Evolutionary conservation across 2,329 filamentous ascomycete species (phyloP).

Genomic region (Lachnum nothofagi): DNA sequence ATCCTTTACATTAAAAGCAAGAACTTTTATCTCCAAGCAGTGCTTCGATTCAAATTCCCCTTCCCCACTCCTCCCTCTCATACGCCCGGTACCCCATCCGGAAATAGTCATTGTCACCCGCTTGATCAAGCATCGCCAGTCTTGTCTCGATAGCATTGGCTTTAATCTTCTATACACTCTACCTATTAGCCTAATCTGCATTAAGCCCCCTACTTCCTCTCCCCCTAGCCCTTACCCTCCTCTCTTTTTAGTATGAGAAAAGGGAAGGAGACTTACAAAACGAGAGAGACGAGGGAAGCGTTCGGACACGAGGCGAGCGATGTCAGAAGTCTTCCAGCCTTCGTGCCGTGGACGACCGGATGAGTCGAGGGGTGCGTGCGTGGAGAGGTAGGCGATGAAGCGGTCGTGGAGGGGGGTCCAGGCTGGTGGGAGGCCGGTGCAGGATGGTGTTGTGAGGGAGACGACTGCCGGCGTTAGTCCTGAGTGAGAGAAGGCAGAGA

Average conservation of each 20-base stretch:
- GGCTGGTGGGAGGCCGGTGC: constrained; percentile 17
- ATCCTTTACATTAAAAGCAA: no score
- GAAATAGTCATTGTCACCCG: constrained; percentile 26
- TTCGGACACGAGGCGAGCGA: constrained; percentile 14
- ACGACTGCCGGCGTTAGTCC: constrained; percentile 2
- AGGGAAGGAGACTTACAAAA: constrained; percentile 14
- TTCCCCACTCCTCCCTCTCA: constrained; percentile 21
- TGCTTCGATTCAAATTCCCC: constrained; percentile 12
- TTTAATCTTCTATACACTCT: constrained; percentile 13
- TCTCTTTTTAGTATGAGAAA: background rate
- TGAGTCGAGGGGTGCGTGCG: constrained; percentile 24
- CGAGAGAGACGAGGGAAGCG: constrained; percentile 21
- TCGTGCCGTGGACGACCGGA: constrained; percentile 16
- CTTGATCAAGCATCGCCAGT: constrained; percentile 20
- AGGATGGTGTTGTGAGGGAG: constrained; percentile 17
- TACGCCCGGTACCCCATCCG: constrained; percentile 24
- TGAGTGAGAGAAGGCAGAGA: background rate
- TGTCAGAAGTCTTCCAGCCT: constrained; percentile 23
- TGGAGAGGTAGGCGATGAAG: constrained; percentile 28
- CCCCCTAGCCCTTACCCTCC: constrained; percentile 4
- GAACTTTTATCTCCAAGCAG: background rate
- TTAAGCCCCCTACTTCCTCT: background rate
- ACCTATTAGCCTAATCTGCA: no score
- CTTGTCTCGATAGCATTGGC: constrained; percentile 22
- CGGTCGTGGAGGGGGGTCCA: constrained; percentile 25